Conservation (phyloP, 129 eudicot species). For the Erigeron canadensis region DNA sequence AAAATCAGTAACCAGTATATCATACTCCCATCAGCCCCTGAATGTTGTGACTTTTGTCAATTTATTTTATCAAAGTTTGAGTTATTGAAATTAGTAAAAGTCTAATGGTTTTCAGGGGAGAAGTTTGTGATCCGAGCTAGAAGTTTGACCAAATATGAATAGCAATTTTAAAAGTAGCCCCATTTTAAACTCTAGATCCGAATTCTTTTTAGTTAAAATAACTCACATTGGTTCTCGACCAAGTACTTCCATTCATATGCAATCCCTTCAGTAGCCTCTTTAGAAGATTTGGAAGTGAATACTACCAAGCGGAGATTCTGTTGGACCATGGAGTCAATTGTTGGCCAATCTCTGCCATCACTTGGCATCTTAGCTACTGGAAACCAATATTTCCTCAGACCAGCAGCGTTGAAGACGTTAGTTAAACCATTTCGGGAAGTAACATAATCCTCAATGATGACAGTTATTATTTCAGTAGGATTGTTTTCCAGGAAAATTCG, state of each 20-base stretch:
- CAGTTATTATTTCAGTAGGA: constrained; percentile 80
- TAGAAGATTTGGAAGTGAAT: constrained; percentile 78
- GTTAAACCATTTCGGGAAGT: constrained; percentile 82
- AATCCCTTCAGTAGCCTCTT: constrained; percentile 84
- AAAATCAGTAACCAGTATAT: neutral
- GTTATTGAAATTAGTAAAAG: neutral
- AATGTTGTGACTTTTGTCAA: neutral
- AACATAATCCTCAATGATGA: constrained; percentile 92
- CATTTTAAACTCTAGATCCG: neutral
- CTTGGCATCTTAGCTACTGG: constrained; percentile 86
- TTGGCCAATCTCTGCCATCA: constrained; percentile 89
- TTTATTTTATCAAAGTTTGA: neutral
- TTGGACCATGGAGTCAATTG: constrained; percentile 75
- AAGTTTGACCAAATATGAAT: neutral
- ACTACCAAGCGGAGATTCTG: constrained; percentile 80
- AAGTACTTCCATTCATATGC: constrained; percentile 89
- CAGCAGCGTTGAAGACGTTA: constrained; percentile 80
- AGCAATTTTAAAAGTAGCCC: neutral
- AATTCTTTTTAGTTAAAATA: neutral
- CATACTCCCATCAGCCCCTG: neutral
- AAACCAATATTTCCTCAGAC: constrained; percentile 77
- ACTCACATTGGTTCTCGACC: constrained; percentile 91
- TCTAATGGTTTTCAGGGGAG: neutral
- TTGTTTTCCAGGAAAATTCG: constrained; percentile 61
- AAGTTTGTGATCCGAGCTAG: neutral